These are phyloP conservation scores for Sonneratia caseolaris DNA, from an alignment of 345 rosid species.

Conservation along the genomic window DNA sequence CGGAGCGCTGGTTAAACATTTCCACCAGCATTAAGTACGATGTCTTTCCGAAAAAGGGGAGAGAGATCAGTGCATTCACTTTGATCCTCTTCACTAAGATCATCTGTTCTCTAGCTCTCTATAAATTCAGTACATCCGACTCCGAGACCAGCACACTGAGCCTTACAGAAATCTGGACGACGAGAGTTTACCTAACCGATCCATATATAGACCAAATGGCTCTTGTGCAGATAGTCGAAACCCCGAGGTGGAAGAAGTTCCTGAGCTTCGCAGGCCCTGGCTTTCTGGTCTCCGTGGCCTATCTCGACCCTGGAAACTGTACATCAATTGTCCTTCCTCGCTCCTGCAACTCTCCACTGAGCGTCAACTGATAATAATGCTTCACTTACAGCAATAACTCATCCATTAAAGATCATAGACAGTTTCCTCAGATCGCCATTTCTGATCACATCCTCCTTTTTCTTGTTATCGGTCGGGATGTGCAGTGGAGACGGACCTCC, in stretches of 20 bases:
- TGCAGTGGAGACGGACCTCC: slow-evolving; percentile 66
- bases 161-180: not conserved
- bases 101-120: not conserved
- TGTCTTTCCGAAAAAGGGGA: not conserved
- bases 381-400: not conserved
- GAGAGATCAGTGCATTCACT: no score
- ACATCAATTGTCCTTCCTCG: not conserved
- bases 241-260: slow-evolving; percentile 24
- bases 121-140: not conserved
- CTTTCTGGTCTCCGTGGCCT: slow-evolving; percentile 22
- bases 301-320: slow-evolving; percentile 29
- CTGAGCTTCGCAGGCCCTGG: slow-evolving; percentile 21
- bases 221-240: slow-evolving; percentile 6
- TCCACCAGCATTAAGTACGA: not conserved
- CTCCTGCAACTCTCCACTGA: not conserved
- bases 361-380: not conserved
- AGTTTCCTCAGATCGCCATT: not conserved
- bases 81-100: not conserved
- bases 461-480: not conserved
- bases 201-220: not conserved
- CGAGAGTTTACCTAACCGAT: not conserved
- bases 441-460: not conserved
- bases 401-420: not conserved
- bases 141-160: not conserved
- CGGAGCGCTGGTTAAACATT: no score